Evolutionary conservation across 1,139 yeast species (phyloP), one percentile per base, ranked within the genome.

Genomic region (Protomyces pachydermus): DNA sequence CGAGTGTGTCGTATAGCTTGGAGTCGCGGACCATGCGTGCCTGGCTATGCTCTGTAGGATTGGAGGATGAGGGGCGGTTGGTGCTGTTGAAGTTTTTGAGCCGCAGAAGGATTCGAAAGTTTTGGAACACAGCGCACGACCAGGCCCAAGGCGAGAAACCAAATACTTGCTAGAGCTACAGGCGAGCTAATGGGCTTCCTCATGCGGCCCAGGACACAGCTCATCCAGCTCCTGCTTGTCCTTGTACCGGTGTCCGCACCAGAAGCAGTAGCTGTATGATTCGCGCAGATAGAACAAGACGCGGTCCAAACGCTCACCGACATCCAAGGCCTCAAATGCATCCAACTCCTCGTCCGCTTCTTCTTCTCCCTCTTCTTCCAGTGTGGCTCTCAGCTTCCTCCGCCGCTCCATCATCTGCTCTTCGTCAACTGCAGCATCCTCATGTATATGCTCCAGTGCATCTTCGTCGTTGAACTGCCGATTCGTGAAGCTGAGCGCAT

Each of bases 171-270:
- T 10, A 35, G 39, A 2, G 2, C 23, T 37, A 37, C 4, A 37
- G 16, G 42, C 16, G 48, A 42, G 45, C 32, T 56, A 65, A 58
- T 81, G 84, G 56, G 77, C 83, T 14, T 72, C 77, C 66, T 79
- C 80, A 3, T 68, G 65, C 1, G 71, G 65, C 0, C 85, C 85
- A 1, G 84, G 84, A 69, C 85, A 82, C 61, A 74, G 71, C 5
- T 68, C 68, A n/a, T 65, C 72, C 54, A 82, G 68, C 38, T 82
- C 84, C 0, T 69, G 68, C 45, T 70, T 75, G 62, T 71, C 73
- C 0, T 71, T 70, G 68, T 77, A 82, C 50, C 68, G 69, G 9
- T 71, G 70, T 0, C 84, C 84, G 69, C 86, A 82, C 73, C 76
- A 82, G 68, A 75, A 79, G 68, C 86, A 82, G 69, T 78, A 82